Conservation (phyloP, 169 alveolate genomes). For the Amoebophrya sp. region DNA sequence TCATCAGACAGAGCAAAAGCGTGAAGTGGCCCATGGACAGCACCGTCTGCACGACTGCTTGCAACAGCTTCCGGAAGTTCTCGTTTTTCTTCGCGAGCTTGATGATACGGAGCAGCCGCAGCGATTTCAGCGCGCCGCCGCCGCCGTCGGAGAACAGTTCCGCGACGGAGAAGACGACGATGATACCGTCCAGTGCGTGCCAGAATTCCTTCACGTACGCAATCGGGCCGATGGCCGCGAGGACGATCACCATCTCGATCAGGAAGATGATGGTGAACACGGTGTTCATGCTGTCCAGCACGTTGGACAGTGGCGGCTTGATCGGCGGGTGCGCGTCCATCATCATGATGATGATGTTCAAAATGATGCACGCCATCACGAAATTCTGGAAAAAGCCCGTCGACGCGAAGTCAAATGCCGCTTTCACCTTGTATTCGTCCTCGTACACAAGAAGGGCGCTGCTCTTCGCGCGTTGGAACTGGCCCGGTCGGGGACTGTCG, state of each 20-base stretch:
- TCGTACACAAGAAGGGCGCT: no score
- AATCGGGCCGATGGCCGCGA: no score
- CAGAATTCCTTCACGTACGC: no score
- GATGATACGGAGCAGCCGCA: constrained; percentile 53
- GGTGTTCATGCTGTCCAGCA: constrained; percentile 15
- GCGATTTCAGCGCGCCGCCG: constrained; percentile 49
- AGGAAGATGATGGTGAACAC: constrained; percentile 15
- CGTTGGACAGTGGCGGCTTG: no score
- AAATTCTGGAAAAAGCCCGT: background rate
- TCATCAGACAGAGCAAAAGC: constrained; percentile 45
- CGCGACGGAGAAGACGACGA: constrained; percentile 25
- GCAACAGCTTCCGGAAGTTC: constrained; percentile 32
- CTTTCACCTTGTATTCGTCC: no score
- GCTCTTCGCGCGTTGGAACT: no score
- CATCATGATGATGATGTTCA: constrained; percentile 25
- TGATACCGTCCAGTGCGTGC: constrained; percentile 12
- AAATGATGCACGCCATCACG: constrained; percentile 16
- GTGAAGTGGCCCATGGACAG: constrained; percentile 51
- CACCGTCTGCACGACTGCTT: constrained; percentile 41
- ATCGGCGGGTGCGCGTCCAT: constrained; percentile 22
- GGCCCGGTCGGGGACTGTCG: no score
- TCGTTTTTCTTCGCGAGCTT: constrained; percentile 50
- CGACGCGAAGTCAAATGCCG: no score
- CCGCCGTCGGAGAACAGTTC: constrained; percentile 21
- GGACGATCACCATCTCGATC: constrained; percentile 20